Evolutionary conservation across 2,329 filamentous ascomycete genomes (phyloP).

Genomic region (Paecilomyces sp.): DNA sequence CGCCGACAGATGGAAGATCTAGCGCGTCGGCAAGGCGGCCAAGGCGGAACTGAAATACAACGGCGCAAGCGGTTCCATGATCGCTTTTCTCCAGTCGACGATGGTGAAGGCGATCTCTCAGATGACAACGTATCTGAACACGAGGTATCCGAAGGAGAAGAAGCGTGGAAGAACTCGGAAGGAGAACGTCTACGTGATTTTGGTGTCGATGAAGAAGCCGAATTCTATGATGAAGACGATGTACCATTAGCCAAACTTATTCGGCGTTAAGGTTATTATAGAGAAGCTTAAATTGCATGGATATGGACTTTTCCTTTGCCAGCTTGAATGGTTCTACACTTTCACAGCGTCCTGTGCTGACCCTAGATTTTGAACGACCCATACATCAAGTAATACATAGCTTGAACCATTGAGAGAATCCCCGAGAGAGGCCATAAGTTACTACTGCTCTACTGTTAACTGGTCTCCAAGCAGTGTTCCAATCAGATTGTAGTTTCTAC

Average conservation of each 20-base stretch:
- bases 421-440: neutral
- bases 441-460: neutral
- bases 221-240: constrained; percentile 59
- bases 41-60: constrained; percentile 24
- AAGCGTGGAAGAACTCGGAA: constrained; percentile 56
- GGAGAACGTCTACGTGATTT: constrained; percentile 57
- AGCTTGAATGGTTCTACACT: neutral
- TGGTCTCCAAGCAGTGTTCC: neutral
- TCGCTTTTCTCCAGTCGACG: constrained; percentile 19
- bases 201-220: constrained; percentile 57
- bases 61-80: constrained; percentile 36
- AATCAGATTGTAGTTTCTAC: neutral
- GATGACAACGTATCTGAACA: constrained; percentile 12
- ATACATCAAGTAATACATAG: neutral
- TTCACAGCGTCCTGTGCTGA: too few species aligned
- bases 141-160: constrained; percentile 42
- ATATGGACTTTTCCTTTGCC: neutral
- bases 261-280: neutral
- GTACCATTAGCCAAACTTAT: constrained; percentile 41
- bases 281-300: neutral
- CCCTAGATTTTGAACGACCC: too few species aligned
- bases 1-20: constrained; percentile 47
- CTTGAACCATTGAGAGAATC: neutral
- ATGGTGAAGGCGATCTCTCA: constrained; percentile 11
- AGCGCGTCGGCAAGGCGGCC: constrained; percentile 36